Base-by-base conservation (phyloP, 805 yeast species). In the Yamadazyma scolyti region DNA sequence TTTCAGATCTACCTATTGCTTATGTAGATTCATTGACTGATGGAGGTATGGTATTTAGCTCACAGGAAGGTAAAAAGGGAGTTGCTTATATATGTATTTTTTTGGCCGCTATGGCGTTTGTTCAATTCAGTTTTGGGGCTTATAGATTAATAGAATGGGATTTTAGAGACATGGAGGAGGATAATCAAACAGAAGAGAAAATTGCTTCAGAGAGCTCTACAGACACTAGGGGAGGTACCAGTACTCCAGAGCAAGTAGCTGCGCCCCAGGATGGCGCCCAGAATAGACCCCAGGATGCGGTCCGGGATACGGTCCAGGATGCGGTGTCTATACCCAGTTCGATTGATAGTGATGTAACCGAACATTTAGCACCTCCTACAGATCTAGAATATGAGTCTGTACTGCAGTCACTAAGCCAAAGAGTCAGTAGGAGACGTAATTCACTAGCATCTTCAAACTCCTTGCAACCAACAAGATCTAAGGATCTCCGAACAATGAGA, bases 1-100 rank as follows among this genome's bases (percentile, higher is more conserved):
- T 82, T 25, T 75, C 88, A 10, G 95, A 86, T 57, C 65, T 86
- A 34, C 95, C 96, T 0, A 82, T 86, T 43, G 95, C 95, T 0
- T 87, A 86, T 44, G 53, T 79, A 21, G 86, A 80, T 47, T 81
- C 90, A 2, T 58, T 86, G 48, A 79, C 83, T 16, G 68, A 74
- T 10, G 78, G 87, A 1, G 63, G 75, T 1, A 61, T 71, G 5
- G 45, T 65, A 6, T 79, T 88, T 45, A 62, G 79, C 0, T 46
- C 63, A 10, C 71, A 56, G 4, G 77, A 83, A 39, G 86, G 85
- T 21, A 68, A 75, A 32, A 71, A 73, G 44, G 97, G 96, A 16
- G 81, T 82, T 16, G 93, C 96, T 1, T 85, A 82, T 55, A 81
- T 84, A 13, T 81, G 88, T 47, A 79, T 88, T 20, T 83, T 82